phyloP scores from a whole-genome alignment of 805 yeast species.

The Lachancea waltii region DNA sequence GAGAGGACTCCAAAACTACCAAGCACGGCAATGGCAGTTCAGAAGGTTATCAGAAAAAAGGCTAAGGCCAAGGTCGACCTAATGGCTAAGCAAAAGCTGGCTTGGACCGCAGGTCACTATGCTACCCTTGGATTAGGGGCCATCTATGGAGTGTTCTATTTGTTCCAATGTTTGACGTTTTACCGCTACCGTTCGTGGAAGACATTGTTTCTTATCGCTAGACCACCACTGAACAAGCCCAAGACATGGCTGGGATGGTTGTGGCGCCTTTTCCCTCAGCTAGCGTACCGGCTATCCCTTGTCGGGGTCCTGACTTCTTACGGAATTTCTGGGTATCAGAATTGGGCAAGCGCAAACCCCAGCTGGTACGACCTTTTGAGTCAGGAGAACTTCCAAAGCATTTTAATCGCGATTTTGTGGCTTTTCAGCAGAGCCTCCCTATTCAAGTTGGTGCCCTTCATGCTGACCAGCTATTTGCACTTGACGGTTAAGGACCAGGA shows the following conservation, averaged over 20 bases:
- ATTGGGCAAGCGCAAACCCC: slow-evolving; percentile 56
- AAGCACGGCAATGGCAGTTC: slow-evolving; percentile 4
- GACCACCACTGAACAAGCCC: slow-evolving; percentile 11
- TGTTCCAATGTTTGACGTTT: slow-evolving; percentile 22
- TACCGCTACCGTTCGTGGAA: slow-evolving; percentile 32
- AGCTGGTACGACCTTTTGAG: slow-evolving; percentile 58
- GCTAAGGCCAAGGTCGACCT: slow-evolving; percentile 17
- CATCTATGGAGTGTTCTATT: slow-evolving; percentile 24
- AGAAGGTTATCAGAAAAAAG: slow-evolving; percentile 25
- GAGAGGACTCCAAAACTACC: not conserved
- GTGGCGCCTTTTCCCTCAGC: slow-evolving; percentile 36
- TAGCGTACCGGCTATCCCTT: slow-evolving; percentile 49
- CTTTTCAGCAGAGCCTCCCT: slow-evolving; percentile 55
- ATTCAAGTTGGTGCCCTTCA: slow-evolving; percentile 58
- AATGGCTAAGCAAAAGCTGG: slow-evolving; percentile 17
- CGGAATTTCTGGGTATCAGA: slow-evolving; percentile 47
- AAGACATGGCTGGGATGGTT: slow-evolving; percentile 13
- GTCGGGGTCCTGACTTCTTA: slow-evolving; percentile 51
- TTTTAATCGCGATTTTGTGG: slow-evolving; percentile 53
- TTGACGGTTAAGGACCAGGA: slow-evolving; percentile 30
- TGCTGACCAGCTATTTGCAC: slow-evolving; percentile 53
- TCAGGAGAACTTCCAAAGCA: slow-evolving; percentile 69
- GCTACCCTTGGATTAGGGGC: slow-evolving; percentile 23
- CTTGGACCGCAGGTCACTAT: slow-evolving; percentile 30
- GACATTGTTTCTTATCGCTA: slow-evolving; percentile 26